A percentile compares a stretch with the other conserved stretches of the same genome.
phyloP scores from a whole-genome alignment of 768 basidiomycete genomes.

The Termitomyces titanicus region DNA sequence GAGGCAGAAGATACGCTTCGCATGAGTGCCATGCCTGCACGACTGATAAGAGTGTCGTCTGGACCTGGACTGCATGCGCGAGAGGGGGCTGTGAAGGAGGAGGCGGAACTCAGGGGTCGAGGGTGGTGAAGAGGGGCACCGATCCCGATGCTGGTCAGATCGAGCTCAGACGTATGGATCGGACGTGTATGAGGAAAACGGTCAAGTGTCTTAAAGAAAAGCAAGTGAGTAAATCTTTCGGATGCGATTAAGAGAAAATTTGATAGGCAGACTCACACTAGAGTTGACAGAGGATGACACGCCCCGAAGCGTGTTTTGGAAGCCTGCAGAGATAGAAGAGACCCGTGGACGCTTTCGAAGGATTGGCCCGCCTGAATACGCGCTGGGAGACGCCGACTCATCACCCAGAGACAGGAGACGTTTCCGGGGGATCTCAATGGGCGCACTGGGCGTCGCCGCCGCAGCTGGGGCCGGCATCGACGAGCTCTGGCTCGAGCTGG shows the following conservation, averaged over 20 bases:
- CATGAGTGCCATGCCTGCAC: slow-evolving; percentile 24
- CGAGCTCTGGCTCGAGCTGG: neutral
- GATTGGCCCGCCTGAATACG: slow-evolving; percentile 1
- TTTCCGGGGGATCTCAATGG: neutral
- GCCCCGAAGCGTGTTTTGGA: neutral
- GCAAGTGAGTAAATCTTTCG: neutral
- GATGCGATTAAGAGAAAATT: neutral
- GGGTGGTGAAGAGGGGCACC: slow-evolving; percentile 2
- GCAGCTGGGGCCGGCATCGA: neutral
- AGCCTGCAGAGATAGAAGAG: slow-evolving; percentile 16
- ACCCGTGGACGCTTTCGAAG: slow-evolving; percentile 30
- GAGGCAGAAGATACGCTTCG: slow-evolving; percentile 31
- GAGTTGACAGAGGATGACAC: neutral
- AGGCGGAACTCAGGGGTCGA: slow-evolving; percentile 20
- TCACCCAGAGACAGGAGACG: slow-evolving; percentile 17
- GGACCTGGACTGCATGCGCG: slow-evolving; percentile 21
- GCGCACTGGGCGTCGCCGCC: neutral
- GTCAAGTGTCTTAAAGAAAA: neutral
- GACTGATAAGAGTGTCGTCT: slow-evolving; percentile 18
- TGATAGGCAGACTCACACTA: neutral
- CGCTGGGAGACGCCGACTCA: slow-evolving; percentile 9
- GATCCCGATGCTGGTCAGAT: neutral
- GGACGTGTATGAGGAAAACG: neutral
- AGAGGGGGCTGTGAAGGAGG: slow-evolving; percentile 22
- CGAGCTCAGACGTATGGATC: neutral